Evolutionary conservation across 2,329 filamentous ascomycete genomes (phyloP).

Genomic region (Ceratocystis cubensis): DNA sequence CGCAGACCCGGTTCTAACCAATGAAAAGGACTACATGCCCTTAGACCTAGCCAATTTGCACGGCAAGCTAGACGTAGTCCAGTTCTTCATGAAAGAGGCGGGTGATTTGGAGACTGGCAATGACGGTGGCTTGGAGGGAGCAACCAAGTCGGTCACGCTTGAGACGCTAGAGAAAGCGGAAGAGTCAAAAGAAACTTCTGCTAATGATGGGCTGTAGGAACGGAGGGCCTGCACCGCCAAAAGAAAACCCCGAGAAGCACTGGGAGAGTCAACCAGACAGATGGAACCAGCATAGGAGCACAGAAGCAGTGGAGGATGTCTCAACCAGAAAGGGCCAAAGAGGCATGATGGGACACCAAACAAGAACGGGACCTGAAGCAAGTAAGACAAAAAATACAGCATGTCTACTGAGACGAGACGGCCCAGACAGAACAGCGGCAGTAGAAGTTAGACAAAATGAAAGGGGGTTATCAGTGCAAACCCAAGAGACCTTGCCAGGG

Average conservation of each 20-base stretch:
- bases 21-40: conserved; percentile 71
- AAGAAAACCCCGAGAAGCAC: background rate
- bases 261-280: background rate
- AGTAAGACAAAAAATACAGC: background rate
- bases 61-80: conserved; percentile 52
- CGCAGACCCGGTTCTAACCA: conserved; percentile 65
- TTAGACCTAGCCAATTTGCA: conserved; percentile 61
- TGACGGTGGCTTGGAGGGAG: conserved; percentile 24
- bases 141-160: conserved; percentile 24
- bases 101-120: conserved; percentile 37
- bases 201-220: background rate
- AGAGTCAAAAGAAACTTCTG: conserved; percentile 8
- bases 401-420: conserved; percentile 3
- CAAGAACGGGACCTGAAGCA: background rate
- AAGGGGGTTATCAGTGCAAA: background rate
- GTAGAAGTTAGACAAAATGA: conserved; percentile 8
- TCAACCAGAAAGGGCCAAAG: background rate
- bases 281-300: background rate
- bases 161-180: conserved; percentile 20
- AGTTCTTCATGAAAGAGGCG: conserved; percentile 44
- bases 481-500: background rate
- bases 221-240: background rate
- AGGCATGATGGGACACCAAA: background rate
- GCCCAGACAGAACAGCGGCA: background rate
- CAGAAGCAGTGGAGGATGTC: conserved; percentile 4